Evolutionary conservation across 2,329 filamentous ascomycete genomes (phyloP).

Genomic region (Pseudogymnoascus verrucosus): DNA sequence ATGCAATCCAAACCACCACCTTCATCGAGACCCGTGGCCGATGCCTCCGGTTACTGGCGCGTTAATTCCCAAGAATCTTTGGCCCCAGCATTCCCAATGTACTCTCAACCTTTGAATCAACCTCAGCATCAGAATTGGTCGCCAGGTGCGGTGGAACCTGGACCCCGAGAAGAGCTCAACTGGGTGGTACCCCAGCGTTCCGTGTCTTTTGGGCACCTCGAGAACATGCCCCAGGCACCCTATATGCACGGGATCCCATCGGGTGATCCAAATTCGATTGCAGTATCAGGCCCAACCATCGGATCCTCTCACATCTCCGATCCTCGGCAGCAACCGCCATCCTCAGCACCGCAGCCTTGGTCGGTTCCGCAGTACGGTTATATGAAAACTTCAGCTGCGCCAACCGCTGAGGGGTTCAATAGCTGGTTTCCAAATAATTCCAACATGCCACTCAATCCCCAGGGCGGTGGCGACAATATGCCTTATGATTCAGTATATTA

Average conservation of each 20-base stretch:
- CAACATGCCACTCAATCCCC: neutral
- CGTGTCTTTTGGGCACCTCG: constrained; percentile 24
- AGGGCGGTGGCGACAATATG: neutral
- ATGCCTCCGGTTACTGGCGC: constrained; percentile 39
- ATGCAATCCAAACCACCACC: constrained; percentile 35
- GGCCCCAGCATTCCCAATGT: constrained; percentile 43
- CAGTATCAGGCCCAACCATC: neutral
- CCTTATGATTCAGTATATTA: constrained; percentile 8
- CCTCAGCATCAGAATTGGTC: constrained; percentile 25
- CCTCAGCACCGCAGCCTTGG: neutral
- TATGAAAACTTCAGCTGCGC: neutral
- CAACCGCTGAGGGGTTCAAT: neutral
- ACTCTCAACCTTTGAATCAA: constrained; percentile 32
- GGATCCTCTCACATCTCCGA: neutral
- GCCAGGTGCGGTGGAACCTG: constrained; percentile 19
- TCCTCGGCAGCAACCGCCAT: neutral
- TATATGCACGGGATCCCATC: constrained; percentile 3
- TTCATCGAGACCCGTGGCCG: constrained; percentile 33
- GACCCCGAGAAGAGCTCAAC: constrained; percentile 22
- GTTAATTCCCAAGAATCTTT: constrained; percentile 43
- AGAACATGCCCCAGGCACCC: neutral
- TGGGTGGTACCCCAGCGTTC: constrained; percentile 28
- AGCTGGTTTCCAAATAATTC: neutral
- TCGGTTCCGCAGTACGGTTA: neutral
- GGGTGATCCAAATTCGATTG: neutral